Evolutionary conservation across 768 basidiomycete genomes (phyloP).

Genomic region (Boletus fagicola): DNA sequence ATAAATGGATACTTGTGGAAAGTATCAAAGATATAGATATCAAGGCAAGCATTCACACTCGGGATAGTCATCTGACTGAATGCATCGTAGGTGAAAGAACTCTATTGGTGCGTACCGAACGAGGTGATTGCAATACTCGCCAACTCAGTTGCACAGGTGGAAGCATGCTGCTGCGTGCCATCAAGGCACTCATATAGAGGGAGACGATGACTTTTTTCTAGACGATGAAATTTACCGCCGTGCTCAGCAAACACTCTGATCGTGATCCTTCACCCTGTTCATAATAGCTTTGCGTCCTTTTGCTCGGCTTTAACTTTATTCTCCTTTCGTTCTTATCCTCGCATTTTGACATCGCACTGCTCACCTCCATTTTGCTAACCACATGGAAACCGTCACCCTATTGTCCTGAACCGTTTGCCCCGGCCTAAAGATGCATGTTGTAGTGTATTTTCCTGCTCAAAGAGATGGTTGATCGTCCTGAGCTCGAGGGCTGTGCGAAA

Average conservation of each 20-base stretch:
- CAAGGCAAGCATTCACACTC: conserved; percentile 46
- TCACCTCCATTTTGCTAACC: conserved; percentile 20
- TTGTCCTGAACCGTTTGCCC: not conserved
- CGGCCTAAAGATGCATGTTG: not conserved
- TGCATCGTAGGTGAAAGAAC: conserved; percentile 56
- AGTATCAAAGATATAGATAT: conserved; percentile 71
- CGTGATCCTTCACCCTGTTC: not conserved
- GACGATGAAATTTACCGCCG: conserved; percentile 46
- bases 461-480: not conserved
- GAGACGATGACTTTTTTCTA: conserved; percentile 57
- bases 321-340: conserved; percentile 11
- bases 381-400: not conserved
- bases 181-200: conserved; percentile 50
- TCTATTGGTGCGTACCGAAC: conserved; percentile 63
- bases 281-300: not conserved
- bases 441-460: not conserved
- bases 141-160: conserved; percentile 50
- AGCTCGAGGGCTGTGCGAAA: not conserved
- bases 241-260: conserved; percentile 17
- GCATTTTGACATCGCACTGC: conserved; percentile 2
- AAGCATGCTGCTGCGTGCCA: conserved; percentile 83
- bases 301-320: conserved; percentile 9
- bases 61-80: not conserved
- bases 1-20: conserved; percentile 68
- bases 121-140: not conserved